Conservation (phyloP, 805 yeast species). For the Ogataea chonburiensis region DNA sequence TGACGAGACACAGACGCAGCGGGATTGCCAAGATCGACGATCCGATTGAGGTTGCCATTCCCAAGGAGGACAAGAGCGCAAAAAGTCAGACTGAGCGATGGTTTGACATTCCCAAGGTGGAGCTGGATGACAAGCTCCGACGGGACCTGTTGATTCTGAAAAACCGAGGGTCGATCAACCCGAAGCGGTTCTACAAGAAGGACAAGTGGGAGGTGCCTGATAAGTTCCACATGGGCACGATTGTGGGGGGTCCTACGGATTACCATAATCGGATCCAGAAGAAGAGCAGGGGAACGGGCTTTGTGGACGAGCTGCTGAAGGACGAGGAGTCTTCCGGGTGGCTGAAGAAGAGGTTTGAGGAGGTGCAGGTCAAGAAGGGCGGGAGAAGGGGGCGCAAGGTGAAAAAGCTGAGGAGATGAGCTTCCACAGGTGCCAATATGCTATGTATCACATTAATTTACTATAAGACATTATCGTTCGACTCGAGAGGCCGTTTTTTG, state of each 20-base stretch:
- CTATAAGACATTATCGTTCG: neutral
- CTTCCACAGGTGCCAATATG: too few species aligned
- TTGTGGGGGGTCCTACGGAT: slow-evolving; percentile 79
- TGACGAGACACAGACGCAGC: slow-evolving; percentile 14
- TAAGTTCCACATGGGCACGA: slow-evolving; percentile 84
- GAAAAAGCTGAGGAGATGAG: slow-evolving; percentile 2
- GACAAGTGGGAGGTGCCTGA: slow-evolving; percentile 58
- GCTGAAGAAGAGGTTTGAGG: slow-evolving; percentile 80
- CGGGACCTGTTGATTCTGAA: slow-evolving; percentile 77
- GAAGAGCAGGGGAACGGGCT: slow-evolving; percentile 71
- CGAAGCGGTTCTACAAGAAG: slow-evolving; percentile 91
- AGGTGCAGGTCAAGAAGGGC: slow-evolving; percentile 73
- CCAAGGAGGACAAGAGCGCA: slow-evolving; percentile 23
- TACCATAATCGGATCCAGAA: slow-evolving; percentile 67
- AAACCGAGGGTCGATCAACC: slow-evolving; percentile 89
- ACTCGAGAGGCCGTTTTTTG: neutral
- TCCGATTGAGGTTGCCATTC: slow-evolving; percentile 36
- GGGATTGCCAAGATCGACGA: slow-evolving; percentile 37
- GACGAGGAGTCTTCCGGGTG: slow-evolving; percentile 69
- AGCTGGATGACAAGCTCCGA: slow-evolving; percentile 66
- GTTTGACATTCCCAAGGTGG: slow-evolving; percentile 79
- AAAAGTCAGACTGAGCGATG: slow-evolving; percentile 58
- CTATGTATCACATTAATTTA: too few species aligned
- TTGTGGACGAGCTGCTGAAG: slow-evolving; percentile 79
- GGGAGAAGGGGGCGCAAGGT: slow-evolving; percentile 63